A percentile compares a stretch with the other conserved stretches of the same genome.
phyloP scores from a whole-genome alignment of 345 rosid genomes.

The Microthlaspi erraticum region DNA sequence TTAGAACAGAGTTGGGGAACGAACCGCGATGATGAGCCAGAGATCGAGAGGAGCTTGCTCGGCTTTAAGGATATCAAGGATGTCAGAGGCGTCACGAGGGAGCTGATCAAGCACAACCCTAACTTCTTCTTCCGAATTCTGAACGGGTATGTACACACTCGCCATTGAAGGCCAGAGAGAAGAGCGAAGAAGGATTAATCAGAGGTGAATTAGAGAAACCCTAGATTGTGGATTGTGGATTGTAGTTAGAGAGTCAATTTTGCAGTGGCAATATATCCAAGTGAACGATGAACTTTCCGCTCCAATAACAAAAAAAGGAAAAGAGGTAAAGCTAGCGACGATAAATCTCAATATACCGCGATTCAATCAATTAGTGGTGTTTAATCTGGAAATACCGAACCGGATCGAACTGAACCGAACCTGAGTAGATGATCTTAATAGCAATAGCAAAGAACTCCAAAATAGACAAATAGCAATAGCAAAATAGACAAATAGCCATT shows the following conservation, averaged over 20 bases:
- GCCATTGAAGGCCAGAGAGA: conserved; percentile 55
- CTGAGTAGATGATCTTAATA: too few relatives aligned
- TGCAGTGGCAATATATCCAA: neutral
- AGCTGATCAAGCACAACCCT: conserved; percentile 96
- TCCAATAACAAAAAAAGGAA: neutral
- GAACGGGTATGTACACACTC: conserved; percentile 91
- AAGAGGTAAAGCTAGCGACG: too few relatives aligned
- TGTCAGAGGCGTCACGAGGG: conserved; percentile 95
- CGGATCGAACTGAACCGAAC: too few relatives aligned
- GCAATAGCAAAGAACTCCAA: too few relatives aligned
- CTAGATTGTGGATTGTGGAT: neutral
- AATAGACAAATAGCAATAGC: too few relatives aligned
- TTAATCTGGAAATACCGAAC: too few relatives aligned
- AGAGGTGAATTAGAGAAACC: conserved; percentile 17
- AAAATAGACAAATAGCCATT: too few relatives aligned
- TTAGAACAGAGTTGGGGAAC: conserved; percentile 24
- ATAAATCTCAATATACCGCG: too few relatives aligned
- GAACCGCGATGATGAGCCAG: conserved; percentile 97
- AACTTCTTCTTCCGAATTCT: conserved; percentile 99
- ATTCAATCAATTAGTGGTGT: too few relatives aligned
- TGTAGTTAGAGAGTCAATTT: conserved; percentile 4
- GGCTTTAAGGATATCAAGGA: conserved; percentile 97
- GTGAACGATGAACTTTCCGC: neutral
- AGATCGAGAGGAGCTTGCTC: conserved; percentile 99
- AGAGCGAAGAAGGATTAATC: neutral